A percentile compares a stretch with the other conserved stretches of the same genome.
Conservation (phyloP, 805 yeast genomes). For the Cyberlindnera japonica region DNA sequence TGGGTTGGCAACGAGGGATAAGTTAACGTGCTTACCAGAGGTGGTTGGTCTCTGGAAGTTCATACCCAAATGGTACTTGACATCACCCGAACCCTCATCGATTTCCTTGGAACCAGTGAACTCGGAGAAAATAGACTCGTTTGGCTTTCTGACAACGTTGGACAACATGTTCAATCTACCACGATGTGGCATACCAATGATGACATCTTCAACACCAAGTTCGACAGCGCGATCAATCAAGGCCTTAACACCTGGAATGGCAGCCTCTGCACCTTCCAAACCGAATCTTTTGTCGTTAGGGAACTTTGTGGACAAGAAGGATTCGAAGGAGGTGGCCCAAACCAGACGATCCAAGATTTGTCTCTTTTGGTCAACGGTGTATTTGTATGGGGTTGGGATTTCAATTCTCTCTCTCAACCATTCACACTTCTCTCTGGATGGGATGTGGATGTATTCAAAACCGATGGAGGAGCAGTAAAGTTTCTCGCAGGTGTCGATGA, state of each 20-base stretch:
- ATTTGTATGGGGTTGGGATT: slow-evolving; percentile 83
- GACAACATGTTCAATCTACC: slow-evolving; percentile 98
- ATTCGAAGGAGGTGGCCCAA: slow-evolving; percentile 94
- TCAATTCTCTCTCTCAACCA: slow-evolving; percentile 98
- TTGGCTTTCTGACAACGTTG: slow-evolving; percentile 97
- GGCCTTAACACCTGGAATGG: slow-evolving; percentile 95
- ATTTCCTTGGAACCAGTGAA: slow-evolving; percentile 86
- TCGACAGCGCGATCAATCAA: slow-evolving; percentile 91
- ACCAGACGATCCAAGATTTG: slow-evolving; percentile 93
- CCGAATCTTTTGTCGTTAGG: slow-evolving; percentile 99
- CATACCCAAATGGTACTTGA: slow-evolving; percentile 98
- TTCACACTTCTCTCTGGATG: slow-evolving; percentile 92
- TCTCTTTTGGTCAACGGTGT: slow-evolving; percentile 84
- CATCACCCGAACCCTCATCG: slow-evolving; percentile 98
- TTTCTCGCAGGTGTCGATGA: slow-evolving; percentile 72
- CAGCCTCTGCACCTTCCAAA: slow-evolving; percentile 96
- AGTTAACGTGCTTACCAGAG: slow-evolving; percentile 91
- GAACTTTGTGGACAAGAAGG: slow-evolving; percentile 89
- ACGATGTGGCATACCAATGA: slow-evolving; percentile 99
- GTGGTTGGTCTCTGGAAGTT: slow-evolving; percentile 99
- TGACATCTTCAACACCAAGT: slow-evolving; percentile 90
- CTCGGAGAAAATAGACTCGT: slow-evolving; percentile 95
- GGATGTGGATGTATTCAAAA: slow-evolving; percentile 94
- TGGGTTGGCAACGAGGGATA: slow-evolving; percentile 97
- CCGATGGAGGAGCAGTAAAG: slow-evolving; percentile 89